These are phyloP conservation scores for Saturnispora mendoncae DNA, from an alignment of 805 yeast genomes.

Conservation along the genomic window DNA sequence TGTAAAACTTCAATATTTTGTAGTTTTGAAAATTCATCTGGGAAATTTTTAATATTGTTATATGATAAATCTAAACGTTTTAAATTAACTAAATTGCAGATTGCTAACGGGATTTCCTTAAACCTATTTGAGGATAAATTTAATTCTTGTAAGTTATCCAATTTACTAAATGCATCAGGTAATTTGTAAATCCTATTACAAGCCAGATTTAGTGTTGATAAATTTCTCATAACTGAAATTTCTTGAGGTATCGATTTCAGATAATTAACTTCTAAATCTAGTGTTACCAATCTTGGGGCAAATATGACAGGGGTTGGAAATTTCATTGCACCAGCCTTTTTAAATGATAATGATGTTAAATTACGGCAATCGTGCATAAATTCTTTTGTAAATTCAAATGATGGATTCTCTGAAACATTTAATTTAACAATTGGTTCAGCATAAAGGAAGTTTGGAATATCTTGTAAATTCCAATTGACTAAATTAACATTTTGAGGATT, in stretches of 20 bases:
- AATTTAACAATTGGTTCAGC: constrained; percentile 73
- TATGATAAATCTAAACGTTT: constrained; percentile 72
- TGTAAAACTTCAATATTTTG: constrained; percentile 58
- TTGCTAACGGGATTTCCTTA: constrained; percentile 51
- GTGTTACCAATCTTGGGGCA: constrained; percentile 53
- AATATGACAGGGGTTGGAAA: constrained; percentile 70
- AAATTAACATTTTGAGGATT: constrained; percentile 70
- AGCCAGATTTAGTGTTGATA: constrained; percentile 56
- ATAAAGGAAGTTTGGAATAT: constrained; percentile 76
- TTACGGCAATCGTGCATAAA: constrained; percentile 76
- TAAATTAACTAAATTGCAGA: constrained; percentile 51
- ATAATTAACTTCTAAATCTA: constrained; percentile 74
- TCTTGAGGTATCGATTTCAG: constrained; percentile 53
- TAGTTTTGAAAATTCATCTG: constrained; percentile 52
- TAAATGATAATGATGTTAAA: constrained; percentile 56
- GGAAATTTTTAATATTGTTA: constrained; percentile 56
- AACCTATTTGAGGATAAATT: constrained; percentile 77
- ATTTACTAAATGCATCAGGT: constrained; percentile 51
- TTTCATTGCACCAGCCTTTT: constrained; percentile 60
- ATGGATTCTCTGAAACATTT: constrained; percentile 81
- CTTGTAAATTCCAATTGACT: constrained; percentile 64
- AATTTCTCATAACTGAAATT: constrained; percentile 42
- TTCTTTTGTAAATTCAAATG: constrained; percentile 73
- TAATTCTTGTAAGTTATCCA: constrained; percentile 46
- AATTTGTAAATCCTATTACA: constrained; percentile 62